Conservation (phyloP, 768 basidiomycete species). For the Trametopsis cervina region DNA sequence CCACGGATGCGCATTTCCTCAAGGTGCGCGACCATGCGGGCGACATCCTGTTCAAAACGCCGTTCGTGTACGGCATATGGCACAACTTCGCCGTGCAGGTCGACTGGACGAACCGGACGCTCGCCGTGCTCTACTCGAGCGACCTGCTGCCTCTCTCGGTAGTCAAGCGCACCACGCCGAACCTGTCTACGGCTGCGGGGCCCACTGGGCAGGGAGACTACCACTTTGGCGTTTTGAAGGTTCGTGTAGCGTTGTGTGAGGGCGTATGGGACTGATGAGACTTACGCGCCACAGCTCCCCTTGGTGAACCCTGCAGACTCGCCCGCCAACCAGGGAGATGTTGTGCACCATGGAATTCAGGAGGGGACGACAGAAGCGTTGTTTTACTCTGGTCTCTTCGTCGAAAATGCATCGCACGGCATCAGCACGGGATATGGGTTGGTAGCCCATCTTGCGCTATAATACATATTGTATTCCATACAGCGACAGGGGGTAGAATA, state of each 20-base stretch:
- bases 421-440: constrained; percentile 30
- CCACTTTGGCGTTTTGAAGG: constrained; percentile 57
- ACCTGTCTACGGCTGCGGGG: constrained; percentile 33
- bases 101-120: constrained; percentile 44
- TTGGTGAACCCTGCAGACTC: constrained; percentile 41
- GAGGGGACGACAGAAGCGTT: constrained; percentile 50
- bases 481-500: no score
- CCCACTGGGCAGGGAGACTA: constrained; percentile 49
- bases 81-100: constrained; percentile 57
- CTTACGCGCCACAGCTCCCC: constrained; percentile 35
- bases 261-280: background rate
- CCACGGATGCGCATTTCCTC: constrained; percentile 37
- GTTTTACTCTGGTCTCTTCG: constrained; percentile 53
- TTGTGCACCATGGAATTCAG: constrained; percentile 53
- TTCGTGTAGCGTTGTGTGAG: constrained; percentile 15
- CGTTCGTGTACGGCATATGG: constrained; percentile 39
- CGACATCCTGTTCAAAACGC: constrained; percentile 41
- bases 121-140: constrained; percentile 46
- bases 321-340: constrained; percentile 41
- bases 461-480: no score
- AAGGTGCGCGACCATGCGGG: constrained; percentile 51
- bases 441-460: constrained; percentile 5
- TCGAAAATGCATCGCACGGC: constrained; percentile 34
- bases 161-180: constrained; percentile 37
- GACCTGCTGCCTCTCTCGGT: constrained; percentile 31